Evolutionary conservation across 768 basidiomycete species (phyloP).

Genomic region (Filobasidium floriforme): DNA sequence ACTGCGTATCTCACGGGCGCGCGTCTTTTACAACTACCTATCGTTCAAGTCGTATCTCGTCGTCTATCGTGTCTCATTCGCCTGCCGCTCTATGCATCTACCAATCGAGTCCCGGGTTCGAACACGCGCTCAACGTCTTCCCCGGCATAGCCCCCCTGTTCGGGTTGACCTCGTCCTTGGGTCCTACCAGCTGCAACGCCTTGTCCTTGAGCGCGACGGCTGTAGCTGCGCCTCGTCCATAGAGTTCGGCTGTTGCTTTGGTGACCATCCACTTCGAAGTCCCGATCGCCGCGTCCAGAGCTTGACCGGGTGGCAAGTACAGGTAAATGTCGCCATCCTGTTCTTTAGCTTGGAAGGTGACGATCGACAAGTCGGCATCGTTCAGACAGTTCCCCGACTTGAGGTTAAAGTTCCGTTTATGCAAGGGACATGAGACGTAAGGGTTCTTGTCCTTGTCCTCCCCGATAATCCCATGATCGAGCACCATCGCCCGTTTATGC

Average conservation of each 20-base stretch:
- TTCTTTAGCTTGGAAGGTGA: conserved; percentile 56
- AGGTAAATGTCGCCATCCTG: conserved; percentile 50
- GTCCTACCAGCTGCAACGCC: conserved; percentile 27
- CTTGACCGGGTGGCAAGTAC: conserved; percentile 52
- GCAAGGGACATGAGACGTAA: conserved; percentile 52
- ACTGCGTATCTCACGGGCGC: no score
- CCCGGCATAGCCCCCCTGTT: conserved; percentile 1
- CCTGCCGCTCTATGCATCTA: no score
- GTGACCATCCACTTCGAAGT: conserved; percentile 60
- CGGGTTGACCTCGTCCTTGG: conserved; percentile 22
- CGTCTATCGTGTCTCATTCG: no score
- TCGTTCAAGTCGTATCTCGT: no score
- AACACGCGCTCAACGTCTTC: not conserved
- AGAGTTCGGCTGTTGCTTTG: conserved; percentile 30
- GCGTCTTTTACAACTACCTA: no score
- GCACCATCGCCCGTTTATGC: conserved; percentile 59
- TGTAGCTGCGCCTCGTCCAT: conserved; percentile 28
- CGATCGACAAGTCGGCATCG: conserved; percentile 43
- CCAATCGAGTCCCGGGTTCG: not conserved
- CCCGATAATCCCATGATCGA: conserved; percentile 60
- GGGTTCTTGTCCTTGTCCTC: conserved; percentile 56
- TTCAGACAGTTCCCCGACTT: conserved; percentile 49
- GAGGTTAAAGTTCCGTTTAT: conserved; percentile 61
- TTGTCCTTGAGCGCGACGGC: conserved; percentile 30
- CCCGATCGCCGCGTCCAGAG: conserved; percentile 58